A percentile compares a stretch with the other conserved stretches of the same genome.
These are phyloP conservation scores for Thermomyces lanuginosus DNA, from an alignment of 2,329 filamentous ascomycete species.

Conservation along the genomic window DNA sequence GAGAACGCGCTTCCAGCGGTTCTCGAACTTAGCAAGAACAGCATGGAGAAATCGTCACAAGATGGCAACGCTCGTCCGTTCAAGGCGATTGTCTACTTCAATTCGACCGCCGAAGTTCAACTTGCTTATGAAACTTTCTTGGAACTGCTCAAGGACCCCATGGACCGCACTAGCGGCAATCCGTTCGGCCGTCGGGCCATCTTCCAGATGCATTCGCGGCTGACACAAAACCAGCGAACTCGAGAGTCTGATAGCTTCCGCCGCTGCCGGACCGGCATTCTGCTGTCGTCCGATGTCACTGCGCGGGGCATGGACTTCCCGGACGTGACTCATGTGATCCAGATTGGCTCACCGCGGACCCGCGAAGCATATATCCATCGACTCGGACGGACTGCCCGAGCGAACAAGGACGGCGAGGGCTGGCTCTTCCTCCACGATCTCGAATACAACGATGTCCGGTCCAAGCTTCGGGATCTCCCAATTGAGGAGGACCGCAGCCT, in stretches of 20 bases:
- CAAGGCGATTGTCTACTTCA: constrained; percentile 92
- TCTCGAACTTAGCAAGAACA: constrained; percentile 55
- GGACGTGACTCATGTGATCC: constrained; percentile 62
- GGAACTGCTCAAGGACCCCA: constrained; percentile 27
- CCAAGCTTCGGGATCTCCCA: constrained; percentile 37
- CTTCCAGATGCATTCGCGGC: constrained; percentile 60
- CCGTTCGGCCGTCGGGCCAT: constrained; percentile 21
- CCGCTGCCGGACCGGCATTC: constrained; percentile 41
- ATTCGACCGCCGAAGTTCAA: constrained; percentile 57
- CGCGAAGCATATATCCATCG: constrained; percentile 63
- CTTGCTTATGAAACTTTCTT: constrained; percentile 45
- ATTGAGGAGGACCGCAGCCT: constrained; percentile 36
- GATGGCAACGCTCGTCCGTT: constrained; percentile 44
- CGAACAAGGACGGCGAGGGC: constrained; percentile 47
- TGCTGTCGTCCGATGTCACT: constrained; percentile 66
- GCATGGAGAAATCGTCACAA: constrained; percentile 30
- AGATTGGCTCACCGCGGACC: constrained; percentile 47
- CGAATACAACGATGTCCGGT: constrained; percentile 35
- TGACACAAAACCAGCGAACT: constrained; percentile 55
- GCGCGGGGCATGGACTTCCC: constrained; percentile 75
- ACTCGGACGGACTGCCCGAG: constrained; percentile 56
- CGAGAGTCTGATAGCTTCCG: constrained; percentile 58
- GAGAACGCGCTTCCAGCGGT: constrained; percentile 63
- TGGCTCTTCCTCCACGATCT: constrained; percentile 40
- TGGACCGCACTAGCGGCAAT: constrained; percentile 13